Base-by-base conservation (phyloP, 75 land plant genomes). In the Picea sitchensis region DNA sequence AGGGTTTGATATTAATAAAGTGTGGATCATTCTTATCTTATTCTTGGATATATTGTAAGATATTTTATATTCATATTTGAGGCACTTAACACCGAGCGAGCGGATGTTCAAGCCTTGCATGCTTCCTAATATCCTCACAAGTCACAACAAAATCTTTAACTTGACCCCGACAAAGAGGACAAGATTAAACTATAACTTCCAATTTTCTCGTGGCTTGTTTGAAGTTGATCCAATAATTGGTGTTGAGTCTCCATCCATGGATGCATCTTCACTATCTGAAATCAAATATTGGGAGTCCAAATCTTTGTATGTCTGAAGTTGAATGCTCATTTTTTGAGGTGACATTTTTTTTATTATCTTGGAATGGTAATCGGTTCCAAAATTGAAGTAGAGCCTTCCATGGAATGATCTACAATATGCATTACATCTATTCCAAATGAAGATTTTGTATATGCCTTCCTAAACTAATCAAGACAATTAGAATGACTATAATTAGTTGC, bases 131-230 rank as follows among this genome's bases (percentile, higher is more conserved):
- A 51, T 93, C 95, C 69, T 87, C 92, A 81, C 87, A 93, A 3
- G 79, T 87, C 44, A 93, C 91, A 0, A 79, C 73, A 77, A 89
- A 93, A 12, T 91, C 93, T 72, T 90, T 88, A 76, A 93, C 95
- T 81, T 93, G 87, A 6, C 95, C 93, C 20, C 95, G 77, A 65
- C 93, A 93, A 41, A 93, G 85, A 17, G 95, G 95, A 76, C 93
- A 91, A 3, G 89, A 81, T 76, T 91, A 81, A 74, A 86, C 87
- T 18, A 61, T 69, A 11, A 59, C 71, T 63, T 90, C 88, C 15
- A 73, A 61, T 59, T 85, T 62, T 85, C 91, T 44, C 36, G 60
- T 21, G 71, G 63, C 26, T 18, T 62, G 57, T 34, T 61, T 77
- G 60, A 26, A 54, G 58, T 54, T 26, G 81, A 30, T 14, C 44